These are phyloP conservation scores for Theileria parva DNA, from an alignment of 169 alveolate genomes.

Conservation along the genomic window DNA sequence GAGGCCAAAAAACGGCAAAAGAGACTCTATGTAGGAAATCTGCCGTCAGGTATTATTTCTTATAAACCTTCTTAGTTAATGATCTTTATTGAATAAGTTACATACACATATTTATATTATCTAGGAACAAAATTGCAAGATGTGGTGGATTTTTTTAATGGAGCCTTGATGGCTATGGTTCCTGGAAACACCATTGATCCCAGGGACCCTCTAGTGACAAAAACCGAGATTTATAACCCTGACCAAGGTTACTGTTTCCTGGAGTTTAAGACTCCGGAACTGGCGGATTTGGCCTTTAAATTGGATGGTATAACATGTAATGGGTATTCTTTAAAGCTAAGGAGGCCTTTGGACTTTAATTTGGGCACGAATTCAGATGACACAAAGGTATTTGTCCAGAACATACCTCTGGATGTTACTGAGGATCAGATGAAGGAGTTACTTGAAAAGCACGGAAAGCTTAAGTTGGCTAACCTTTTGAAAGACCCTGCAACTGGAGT, in stretches of 20 bases:
- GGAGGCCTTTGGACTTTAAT: constrained; percentile 83
- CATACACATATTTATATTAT: background rate
- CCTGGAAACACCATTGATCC: constrained; percentile 26
- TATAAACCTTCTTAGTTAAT: background rate
- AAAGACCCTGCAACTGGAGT: constrained; percentile 81
- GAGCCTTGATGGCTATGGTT: constrained; percentile 66
- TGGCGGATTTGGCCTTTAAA: constrained; percentile 78
- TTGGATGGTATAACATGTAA: constrained; percentile 81
- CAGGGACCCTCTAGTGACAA: constrained; percentile 52
- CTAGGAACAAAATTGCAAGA: constrained; percentile 69
- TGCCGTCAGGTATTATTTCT: constrained; percentile 64
- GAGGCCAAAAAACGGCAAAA: constrained; percentile 69
- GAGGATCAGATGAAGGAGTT: constrained; percentile 78
- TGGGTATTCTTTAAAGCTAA: constrained; percentile 72
- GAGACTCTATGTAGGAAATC: constrained; percentile 74
- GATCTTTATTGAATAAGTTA: background rate
- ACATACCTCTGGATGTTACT: constrained; percentile 80
- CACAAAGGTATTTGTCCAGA: constrained; percentile 77
- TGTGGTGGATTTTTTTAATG: constrained; percentile 66
- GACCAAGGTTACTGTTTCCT: constrained; percentile 80
- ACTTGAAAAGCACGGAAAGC: constrained; percentile 81
- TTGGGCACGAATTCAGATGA: constrained; percentile 81
- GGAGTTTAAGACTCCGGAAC: constrained; percentile 78
- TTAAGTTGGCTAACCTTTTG: constrained; percentile 72
- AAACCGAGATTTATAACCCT: constrained; percentile 74